A percentile compares a stretch with the other conserved stretches of the same genome.
phyloP scores from a whole-genome alignment of 139 green algal genomes.

The Mesotaenium endlicherianum region DNA sequence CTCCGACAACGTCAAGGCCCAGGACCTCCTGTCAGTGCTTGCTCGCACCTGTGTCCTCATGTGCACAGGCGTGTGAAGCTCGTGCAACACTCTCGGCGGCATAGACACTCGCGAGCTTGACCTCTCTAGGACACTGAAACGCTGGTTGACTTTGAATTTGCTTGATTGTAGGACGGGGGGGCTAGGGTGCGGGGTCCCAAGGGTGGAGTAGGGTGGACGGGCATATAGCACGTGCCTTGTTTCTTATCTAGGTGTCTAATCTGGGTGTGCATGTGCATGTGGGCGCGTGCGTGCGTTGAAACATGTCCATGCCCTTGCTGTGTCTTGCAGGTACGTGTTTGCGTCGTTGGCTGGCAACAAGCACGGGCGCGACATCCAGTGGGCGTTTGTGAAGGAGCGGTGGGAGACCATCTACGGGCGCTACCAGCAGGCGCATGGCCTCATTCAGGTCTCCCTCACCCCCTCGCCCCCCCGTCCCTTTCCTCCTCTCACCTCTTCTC shows the following conservation, averaged over 20 bases:
- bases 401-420: conserved; percentile 32
- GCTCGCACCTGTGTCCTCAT: background rate
- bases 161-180: too few species aligned
- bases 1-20: conserved; percentile 19
- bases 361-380: conserved; percentile 25
- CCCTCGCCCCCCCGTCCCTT: too few species aligned
- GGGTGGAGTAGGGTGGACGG: too few species aligned
- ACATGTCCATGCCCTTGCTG: background rate
- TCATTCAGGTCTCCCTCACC: conserved; percentile 32
- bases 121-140: too few species aligned
- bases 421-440: conserved; percentile 12
- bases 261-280: background rate
- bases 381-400: conserved; percentile 45
- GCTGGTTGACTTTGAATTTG: too few species aligned
- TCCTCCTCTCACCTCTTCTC: too few species aligned
- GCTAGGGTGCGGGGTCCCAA: too few species aligned
- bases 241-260: too few species aligned
- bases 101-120: too few species aligned
- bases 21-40: conserved; percentile 31
- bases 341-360: conserved; percentile 16
- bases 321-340: conserved; percentile 35
- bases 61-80: background rate
- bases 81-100: too few species aligned
- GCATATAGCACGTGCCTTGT: too few species aligned
- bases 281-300: background rate